Conservation (phyloP, 2,329 filamentous ascomycete genomes). For the Diaporthe destruens region DNA sequence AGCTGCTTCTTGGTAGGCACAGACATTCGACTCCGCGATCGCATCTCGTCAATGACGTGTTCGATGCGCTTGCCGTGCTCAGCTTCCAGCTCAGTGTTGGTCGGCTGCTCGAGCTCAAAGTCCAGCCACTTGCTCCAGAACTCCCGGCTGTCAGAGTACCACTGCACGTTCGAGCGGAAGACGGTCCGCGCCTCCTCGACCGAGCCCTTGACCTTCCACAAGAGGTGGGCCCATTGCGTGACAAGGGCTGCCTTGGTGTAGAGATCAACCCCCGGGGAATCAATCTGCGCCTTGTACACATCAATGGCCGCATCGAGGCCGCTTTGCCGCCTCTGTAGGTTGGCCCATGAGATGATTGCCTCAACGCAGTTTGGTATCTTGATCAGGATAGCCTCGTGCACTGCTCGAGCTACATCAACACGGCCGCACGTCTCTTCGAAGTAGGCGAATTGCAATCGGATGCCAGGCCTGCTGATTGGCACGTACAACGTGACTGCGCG, state of each 20-base stretch:
- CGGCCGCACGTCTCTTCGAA: slow-evolving; percentile 91
- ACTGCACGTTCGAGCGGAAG: slow-evolving; percentile 84
- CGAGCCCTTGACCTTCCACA: slow-evolving; percentile 90
- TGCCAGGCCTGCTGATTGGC: slow-evolving; percentile 84
- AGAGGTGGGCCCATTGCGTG: slow-evolving; percentile 85
- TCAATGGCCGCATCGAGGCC: slow-evolving; percentile 88
- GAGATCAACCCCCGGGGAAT: slow-evolving; percentile 77
- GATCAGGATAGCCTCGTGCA: slow-evolving; percentile 84
- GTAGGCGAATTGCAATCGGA: slow-evolving; percentile 91
- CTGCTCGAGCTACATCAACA: slow-evolving; percentile 82
- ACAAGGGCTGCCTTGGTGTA: slow-evolving; percentile 89
- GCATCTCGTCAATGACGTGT: slow-evolving; percentile 81
- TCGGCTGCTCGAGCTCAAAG: slow-evolving; percentile 89
- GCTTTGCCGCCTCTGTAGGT: slow-evolving; percentile 84
- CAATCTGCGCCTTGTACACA: slow-evolving; percentile 84
- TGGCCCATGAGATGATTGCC: slow-evolving; percentile 88
- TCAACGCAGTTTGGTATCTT: slow-evolving; percentile 86
- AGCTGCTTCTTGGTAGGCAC: slow-evolving; percentile 78
- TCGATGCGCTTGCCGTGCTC: slow-evolving; percentile 81
- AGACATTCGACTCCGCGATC: slow-evolving; percentile 78
- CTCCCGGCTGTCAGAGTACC: slow-evolving; percentile 84
- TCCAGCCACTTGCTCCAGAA: slow-evolving; percentile 93
- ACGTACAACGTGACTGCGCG: slow-evolving; percentile 88
- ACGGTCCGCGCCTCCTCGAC: slow-evolving; percentile 85
- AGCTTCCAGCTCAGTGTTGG: slow-evolving; percentile 71